phyloP scores from a whole-genome alignment of 2,329 filamentous ascomycete species.

The Phialemoniopsis sp. region DNA sequence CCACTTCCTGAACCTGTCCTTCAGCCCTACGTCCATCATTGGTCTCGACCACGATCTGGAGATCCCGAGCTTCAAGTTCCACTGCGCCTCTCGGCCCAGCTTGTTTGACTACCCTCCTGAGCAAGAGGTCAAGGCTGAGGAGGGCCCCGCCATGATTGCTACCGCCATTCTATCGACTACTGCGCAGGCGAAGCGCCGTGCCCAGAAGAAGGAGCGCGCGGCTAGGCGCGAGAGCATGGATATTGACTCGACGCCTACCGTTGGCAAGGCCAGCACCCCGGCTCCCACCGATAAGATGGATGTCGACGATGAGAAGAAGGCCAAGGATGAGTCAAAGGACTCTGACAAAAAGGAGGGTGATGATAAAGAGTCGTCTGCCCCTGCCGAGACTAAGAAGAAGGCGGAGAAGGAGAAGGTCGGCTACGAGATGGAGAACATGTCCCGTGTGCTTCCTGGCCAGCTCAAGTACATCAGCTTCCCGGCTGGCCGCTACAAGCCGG shows the following conservation, averaged over 20 bases:
- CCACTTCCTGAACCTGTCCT: constrained; percentile 92
- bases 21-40: constrained; percentile 95
- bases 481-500: constrained; percentile 85
- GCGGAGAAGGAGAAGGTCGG: constrained; percentile 93
- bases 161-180: constrained; percentile 96
- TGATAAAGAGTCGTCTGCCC: constrained; percentile 51
- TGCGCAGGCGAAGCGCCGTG: constrained; percentile 91
- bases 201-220: constrained; percentile 89
- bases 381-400: constrained; percentile 75
- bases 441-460: constrained; percentile 84
- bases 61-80: constrained; percentile 90
- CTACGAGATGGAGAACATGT: constrained; percentile 97
- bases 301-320: constrained; percentile 61
- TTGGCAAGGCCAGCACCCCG: constrained; percentile 46
- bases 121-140: constrained; percentile 90
- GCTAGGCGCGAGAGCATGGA: constrained; percentile 94
- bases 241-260: constrained; percentile 56
- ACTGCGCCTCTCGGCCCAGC: constrained; percentile 90
- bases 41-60: constrained; percentile 91
- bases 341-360: constrained; percentile 62
- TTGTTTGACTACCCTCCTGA: constrained; percentile 98
- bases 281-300: constrained; percentile 78
- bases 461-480: constrained; percentile 95
- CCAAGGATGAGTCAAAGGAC: constrained; percentile 32
- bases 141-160: constrained; percentile 88